Evolutionary conservation across 2,329 filamentous ascomycete species (phyloP).

Genomic region (Aspergillus candidus): DNA sequence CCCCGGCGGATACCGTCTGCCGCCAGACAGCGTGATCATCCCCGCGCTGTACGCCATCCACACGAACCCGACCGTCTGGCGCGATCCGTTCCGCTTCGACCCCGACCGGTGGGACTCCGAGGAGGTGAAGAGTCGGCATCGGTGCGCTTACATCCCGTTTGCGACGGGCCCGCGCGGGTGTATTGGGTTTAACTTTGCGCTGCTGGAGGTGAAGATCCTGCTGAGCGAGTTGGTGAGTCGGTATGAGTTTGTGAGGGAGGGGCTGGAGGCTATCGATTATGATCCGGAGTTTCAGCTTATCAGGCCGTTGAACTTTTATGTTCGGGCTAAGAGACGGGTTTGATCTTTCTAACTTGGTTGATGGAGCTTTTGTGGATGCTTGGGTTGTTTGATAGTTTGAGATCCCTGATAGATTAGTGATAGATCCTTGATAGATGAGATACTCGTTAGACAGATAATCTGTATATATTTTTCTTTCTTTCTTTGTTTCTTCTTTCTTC

Average conservation of each 20-base stretch:
- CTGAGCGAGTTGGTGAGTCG: conserved; percentile 52
- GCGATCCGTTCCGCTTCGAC: conserved; percentile 53
- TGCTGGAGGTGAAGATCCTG: conserved; percentile 53
- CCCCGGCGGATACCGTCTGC: conserved; percentile 55
- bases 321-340: conserved; percentile 27
- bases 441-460: neutral
- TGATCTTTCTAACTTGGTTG: neutral
- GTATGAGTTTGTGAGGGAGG: conserved; percentile 49
- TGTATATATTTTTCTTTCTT: neutral
- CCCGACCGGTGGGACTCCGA: conserved; percentile 56
- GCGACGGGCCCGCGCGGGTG: conserved; percentile 52
- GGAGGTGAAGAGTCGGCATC: conserved; percentile 45
- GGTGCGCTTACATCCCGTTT: conserved; percentile 52
- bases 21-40: conserved; percentile 50
- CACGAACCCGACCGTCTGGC: conserved; percentile 52
- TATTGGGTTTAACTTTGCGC: conserved; percentile 58
- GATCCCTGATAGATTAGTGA: too few relatives aligned
- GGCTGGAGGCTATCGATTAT: conserved; percentile 34
- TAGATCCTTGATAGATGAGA: neutral
- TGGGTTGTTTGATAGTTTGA: too few relatives aligned
- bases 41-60: conserved; percentile 44
- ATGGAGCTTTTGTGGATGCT: too few relatives aligned
- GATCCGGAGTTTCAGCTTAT: conserved; percentile 18
- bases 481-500: neutral
- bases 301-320: conserved; percentile 16